A percentile compares a stretch with the other conserved stretches of the same genome.
Conservation (phyloP, 345 rosid species). For the Hypericum perforatum region DNA sequence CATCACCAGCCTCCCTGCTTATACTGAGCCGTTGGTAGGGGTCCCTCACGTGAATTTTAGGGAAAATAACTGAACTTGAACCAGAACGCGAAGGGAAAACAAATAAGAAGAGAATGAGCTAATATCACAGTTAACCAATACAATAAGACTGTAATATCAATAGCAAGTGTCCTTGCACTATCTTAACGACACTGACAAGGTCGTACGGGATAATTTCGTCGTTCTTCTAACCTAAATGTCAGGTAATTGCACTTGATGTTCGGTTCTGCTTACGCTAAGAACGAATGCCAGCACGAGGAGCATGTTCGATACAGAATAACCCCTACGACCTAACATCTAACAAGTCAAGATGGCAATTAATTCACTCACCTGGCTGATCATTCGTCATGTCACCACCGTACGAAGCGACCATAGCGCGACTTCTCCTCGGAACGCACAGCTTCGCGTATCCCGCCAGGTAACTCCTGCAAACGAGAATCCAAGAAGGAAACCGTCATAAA, state of each 20-base stretch:
- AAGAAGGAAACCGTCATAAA: constrained; percentile 6
- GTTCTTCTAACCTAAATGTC: too few species aligned
- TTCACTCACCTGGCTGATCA: constrained; percentile 38
- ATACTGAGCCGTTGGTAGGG: constrained; percentile 89
- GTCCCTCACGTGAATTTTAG: constrained; percentile 70
- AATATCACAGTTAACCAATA: too few species aligned
- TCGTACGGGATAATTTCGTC: neutral
- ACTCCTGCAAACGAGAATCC: constrained; percentile 18
- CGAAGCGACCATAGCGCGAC: constrained; percentile 70
- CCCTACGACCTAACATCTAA: neutral
- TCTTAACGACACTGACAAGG: neutral
- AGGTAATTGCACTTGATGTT: too few species aligned
- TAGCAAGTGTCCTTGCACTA: too few species aligned
- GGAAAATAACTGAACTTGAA: constrained; percentile 53
- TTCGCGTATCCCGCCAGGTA: constrained; percentile 19
- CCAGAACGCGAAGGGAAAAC: constrained; percentile 9
- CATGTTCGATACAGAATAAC: neutral
- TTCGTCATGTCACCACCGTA: constrained; percentile 45
- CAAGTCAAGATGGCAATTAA: neutral
- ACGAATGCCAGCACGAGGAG: too few species aligned
- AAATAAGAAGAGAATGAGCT: neutral
- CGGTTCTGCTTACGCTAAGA: too few species aligned
- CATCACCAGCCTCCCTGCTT: constrained; percentile 89
- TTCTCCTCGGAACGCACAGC: constrained; percentile 20
- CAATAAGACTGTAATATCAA: too few species aligned